Percentiles rank a stretch among this genome's conserved stretches.
Evolutionary conservation across 2,329 filamentous ascomycete genomes (phyloP).

Genomic region (Colletotrichum caudatum): DNA sequence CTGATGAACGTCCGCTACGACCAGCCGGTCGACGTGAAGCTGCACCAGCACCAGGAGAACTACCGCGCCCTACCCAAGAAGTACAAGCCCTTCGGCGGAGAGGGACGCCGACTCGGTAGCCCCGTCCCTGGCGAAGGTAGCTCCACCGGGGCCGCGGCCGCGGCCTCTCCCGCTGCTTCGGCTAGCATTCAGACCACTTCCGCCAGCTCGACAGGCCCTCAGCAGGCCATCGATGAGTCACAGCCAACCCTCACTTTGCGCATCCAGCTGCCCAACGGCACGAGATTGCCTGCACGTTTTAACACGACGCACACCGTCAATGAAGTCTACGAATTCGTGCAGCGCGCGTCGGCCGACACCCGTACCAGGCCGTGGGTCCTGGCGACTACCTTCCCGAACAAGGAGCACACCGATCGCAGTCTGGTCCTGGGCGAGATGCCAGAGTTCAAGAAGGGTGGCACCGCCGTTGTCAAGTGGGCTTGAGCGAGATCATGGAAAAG

Average conservation of each 20-base stretch:
- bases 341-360: constrained; percentile 70
- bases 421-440: constrained; percentile 69
- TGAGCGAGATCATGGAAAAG: neutral
- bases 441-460: constrained; percentile 75
- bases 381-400: constrained; percentile 86
- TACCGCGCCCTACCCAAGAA: constrained; percentile 79
- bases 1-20: constrained; percentile 81
- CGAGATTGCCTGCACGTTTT: constrained; percentile 82
- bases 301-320: constrained; percentile 83
- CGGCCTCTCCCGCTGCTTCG: constrained; percentile 43
- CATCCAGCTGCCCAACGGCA: constrained; percentile 83
- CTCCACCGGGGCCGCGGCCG: constrained; percentile 27
- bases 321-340: constrained; percentile 81
- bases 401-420: constrained; percentile 78
- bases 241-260: constrained; percentile 78
- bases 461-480: constrained; percentile 72
- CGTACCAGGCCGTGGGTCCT: constrained; percentile 75
- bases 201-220: constrained; percentile 49
- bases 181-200: constrained; percentile 46
- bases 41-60: constrained; percentile 80
- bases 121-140: constrained; percentile 73
- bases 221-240: constrained; percentile 66
- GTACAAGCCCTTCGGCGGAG: constrained; percentile 80
- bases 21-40: constrained; percentile 82
- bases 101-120: constrained; percentile 80